Conservation (phyloP, 148 eudicot genomes). For the Nyssa sinensis region DNA sequence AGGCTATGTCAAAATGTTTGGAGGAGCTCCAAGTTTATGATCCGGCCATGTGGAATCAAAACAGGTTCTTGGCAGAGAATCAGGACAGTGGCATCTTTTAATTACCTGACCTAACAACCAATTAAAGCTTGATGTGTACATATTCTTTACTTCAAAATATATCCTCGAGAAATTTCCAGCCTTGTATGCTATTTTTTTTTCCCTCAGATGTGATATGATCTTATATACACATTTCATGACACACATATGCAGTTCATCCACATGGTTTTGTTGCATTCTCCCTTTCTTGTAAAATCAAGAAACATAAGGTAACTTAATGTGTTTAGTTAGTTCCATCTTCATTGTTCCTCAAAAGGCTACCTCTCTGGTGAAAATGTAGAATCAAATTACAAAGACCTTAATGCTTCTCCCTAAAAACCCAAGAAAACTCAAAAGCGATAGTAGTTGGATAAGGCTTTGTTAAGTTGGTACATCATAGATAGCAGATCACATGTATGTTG, state of each 20-base stretch:
- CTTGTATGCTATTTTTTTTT: not conserved
- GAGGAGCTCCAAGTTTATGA: no score
- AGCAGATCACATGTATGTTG: no score
- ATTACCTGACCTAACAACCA: not conserved
- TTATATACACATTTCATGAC: not conserved
- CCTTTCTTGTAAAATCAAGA: constrained; percentile 7
- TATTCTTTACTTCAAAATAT: not conserved
- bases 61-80: constrained; percentile 11
- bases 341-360: constrained; percentile 4
- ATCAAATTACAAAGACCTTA: constrained; percentile 11
- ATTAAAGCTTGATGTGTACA: not conserved
- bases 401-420: not conserved
- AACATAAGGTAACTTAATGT: not conserved
- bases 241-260: not conserved
- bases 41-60: no score
- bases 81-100: constrained; percentile 1
- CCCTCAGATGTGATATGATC: not conserved
- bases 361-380: not conserved
- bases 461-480: no score
- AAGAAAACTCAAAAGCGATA: no score
- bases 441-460: not conserved
- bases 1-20: no score
- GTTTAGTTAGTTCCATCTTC: not conserved
- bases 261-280: not conserved
- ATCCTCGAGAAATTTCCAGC: constrained; percentile 14